A percentile compares a stretch with the other conserved stretches of the same genome.
Evolutionary conservation across 345 rosid genomes (phyloP).

Genomic region (Carallia brachiata): DNA sequence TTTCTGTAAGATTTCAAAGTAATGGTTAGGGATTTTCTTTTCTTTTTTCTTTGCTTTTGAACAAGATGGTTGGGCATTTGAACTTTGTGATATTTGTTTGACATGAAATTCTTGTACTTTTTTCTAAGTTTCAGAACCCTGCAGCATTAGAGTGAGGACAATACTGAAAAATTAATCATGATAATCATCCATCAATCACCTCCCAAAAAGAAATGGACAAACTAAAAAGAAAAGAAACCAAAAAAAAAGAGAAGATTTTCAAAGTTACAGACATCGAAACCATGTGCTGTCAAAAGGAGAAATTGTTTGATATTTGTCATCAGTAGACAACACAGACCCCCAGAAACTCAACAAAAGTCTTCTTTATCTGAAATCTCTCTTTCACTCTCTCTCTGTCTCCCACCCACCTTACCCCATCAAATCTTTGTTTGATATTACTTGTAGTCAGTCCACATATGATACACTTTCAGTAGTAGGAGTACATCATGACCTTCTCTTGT

Average conservation of each 20-base stretch:
- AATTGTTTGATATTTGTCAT: slow-evolving; percentile 24
- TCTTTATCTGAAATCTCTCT: slow-evolving; percentile 18
- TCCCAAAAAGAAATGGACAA: slow-evolving; percentile 25
- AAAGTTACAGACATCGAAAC: neutral
- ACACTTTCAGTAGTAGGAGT: slow-evolving; percentile 37
- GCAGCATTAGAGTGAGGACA: neutral
- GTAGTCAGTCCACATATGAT: slow-evolving; percentile 38
- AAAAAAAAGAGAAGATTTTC: slow-evolving; percentile 11
- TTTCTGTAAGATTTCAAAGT: too few relatives aligned
- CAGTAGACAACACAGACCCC: slow-evolving; percentile 34
- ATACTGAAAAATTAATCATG: slow-evolving; percentile 16
- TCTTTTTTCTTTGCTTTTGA: too few relatives aligned
- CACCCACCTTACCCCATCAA: slow-evolving; percentile 66
- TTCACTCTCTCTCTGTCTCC: slow-evolving; percentile 1
- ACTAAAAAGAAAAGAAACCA: slow-evolving; percentile 7
- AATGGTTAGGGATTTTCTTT: too few relatives aligned
- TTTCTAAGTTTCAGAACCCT: neutral
- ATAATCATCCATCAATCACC: slow-evolving; percentile 18
- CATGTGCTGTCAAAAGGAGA: slow-evolving; percentile 45
- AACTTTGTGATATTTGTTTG: neutral
- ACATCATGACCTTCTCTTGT: slow-evolving; percentile 45
- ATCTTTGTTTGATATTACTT: slow-evolving; percentile 55
- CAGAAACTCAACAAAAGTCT: slow-evolving; percentile 29
- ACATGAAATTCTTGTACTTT: neutral
- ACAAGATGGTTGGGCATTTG: too few relatives aligned